These are phyloP conservation scores for Scutellaria barbata DNA, from an alignment of 257 asterid species.

Conservation along the genomic window DNA sequence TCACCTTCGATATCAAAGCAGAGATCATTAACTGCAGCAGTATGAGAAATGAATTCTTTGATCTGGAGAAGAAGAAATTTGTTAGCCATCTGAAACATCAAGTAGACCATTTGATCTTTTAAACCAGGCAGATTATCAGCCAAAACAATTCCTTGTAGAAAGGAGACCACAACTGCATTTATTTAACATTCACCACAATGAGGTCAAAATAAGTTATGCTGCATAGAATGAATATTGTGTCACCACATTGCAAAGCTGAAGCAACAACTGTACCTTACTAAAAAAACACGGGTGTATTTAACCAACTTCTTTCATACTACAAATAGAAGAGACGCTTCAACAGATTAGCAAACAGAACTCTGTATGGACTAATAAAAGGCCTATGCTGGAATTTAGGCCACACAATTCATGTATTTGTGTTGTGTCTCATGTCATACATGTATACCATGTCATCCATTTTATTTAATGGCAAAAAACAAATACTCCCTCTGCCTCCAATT, in stretches of 20 bases:
- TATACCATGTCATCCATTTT: no score
- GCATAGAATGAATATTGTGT: slow-evolving; percentile 15
- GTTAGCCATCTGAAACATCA: slow-evolving; percentile 36
- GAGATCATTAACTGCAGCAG: slow-evolving; percentile 96
- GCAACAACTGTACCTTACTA: not conserved
- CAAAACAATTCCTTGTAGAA: slow-evolving; percentile 9
- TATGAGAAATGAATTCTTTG: slow-evolving; percentile 81
- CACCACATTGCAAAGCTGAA: slow-evolving; percentile 3
- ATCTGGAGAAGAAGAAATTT: slow-evolving; percentile 58
- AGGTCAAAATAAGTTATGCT: slow-evolving; percentile 24
- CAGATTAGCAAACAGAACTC: not conserved
- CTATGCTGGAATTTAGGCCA: not conserved
- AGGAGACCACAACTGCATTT: slow-evolving; percentile 5
- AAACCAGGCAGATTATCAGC: slow-evolving; percentile 29
- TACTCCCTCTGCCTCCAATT: no score
- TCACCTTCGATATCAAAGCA: slow-evolving; percentile 95
- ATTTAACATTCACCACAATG: slow-evolving; percentile 10
- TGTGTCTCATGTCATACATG: no score
- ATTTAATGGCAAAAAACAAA: no score
- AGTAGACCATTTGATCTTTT: slow-evolving; percentile 7
- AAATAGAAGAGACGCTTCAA: slow-evolving; percentile 20
- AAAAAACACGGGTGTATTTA: not conserved
- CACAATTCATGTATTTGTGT: no score
- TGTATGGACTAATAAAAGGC: not conserved
- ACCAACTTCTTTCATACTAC: not conserved